Evolutionary conservation across 2,329 filamentous ascomycete species (phyloP), one percentile per base, ranked within the genome.

Genomic region (Aureobasidium leucospermi): DNA sequence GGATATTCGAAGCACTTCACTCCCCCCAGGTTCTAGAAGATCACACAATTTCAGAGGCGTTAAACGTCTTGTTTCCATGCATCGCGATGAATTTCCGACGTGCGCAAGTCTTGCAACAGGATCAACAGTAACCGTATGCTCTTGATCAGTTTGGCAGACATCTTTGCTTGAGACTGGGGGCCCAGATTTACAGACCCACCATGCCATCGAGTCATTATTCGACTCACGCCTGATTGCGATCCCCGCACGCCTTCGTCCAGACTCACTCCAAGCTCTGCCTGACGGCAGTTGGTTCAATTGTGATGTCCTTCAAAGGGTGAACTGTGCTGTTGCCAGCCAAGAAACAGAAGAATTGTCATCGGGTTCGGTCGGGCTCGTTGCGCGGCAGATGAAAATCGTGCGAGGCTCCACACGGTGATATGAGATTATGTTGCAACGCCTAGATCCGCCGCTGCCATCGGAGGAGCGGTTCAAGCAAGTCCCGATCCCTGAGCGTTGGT

Each of bases 401-500:
- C 41, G 32, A 56, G 52, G 41, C 52, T 56, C 52, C 52, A 56
- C 52, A 56, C 39, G 11, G 6, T 46, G 31, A 45, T 41, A 38
- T 38, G 52, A 56, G 41, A 56, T 56, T 45, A 56, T 56, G 52
- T 56, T 38, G 28, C 52, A 56, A 56, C 52, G 52, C 41, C 52
- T 56, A 56, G 51, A 55, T 55, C 48, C 48, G 48, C 28, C 38
- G 28, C 36, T 41, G 49, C 49, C 51, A 34, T 55, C 39, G 51
- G 51, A 19, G 48, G 48, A 39, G 23, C 51, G 51, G 28, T 32
- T 19, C 28, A 43, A 43, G 38, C 39, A 29, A 43, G 2, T 16
- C 34, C 36, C 38, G 49, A 28, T 51, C 38, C 36, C 19, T 55
- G 51, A 39, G 8, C 39, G 51, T 55, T 52, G 48, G 48, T 31